Conservation (phyloP, 257 asterid genomes). For the Nicotiana tabacum region DNA sequence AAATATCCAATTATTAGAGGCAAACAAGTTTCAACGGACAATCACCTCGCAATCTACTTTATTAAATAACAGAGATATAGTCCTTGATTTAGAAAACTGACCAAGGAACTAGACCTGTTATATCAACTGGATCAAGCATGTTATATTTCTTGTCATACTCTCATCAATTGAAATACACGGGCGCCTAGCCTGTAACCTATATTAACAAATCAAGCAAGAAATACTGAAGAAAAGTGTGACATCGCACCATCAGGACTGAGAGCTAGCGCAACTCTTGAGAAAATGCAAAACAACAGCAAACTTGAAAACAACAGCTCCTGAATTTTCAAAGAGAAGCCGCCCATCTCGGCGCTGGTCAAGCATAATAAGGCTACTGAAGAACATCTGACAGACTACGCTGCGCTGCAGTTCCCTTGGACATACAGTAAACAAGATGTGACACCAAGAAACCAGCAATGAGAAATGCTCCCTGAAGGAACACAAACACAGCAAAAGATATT, state of each 20-base stretch:
- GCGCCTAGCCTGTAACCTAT: not conserved
- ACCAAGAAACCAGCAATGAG: constrained; percentile 5
- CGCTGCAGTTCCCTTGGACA: constrained; percentile 9
- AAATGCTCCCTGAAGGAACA: constrained; percentile 10
- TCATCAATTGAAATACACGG: not conserved
- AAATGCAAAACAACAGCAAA: constrained; percentile 5
- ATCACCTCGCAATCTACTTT: not conserved
- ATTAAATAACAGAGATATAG: not conserved
- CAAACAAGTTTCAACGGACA: not conserved
- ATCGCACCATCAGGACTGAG: constrained; percentile 17
- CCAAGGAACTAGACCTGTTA: not conserved
- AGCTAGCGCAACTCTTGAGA: not conserved
- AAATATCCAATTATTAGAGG: constrained; percentile 1
- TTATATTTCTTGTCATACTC: not conserved
- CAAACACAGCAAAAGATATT: not conserved
- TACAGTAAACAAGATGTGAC: constrained; percentile 6
- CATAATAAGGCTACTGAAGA: constrained; percentile 14
- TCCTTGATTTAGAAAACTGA: constrained; percentile 3
- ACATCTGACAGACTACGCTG: constrained; percentile 5
- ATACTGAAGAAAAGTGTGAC: not conserved
- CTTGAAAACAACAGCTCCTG: not conserved
- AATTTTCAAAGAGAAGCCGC: constrained; percentile 9
- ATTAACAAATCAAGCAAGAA: not conserved
- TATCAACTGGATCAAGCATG: constrained; percentile 1
- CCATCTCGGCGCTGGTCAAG: constrained; percentile 15